Evolutionary conservation across 352 stramenopile species (phyloP).

Genomic region (Globisporangium spinosum): DNA sequence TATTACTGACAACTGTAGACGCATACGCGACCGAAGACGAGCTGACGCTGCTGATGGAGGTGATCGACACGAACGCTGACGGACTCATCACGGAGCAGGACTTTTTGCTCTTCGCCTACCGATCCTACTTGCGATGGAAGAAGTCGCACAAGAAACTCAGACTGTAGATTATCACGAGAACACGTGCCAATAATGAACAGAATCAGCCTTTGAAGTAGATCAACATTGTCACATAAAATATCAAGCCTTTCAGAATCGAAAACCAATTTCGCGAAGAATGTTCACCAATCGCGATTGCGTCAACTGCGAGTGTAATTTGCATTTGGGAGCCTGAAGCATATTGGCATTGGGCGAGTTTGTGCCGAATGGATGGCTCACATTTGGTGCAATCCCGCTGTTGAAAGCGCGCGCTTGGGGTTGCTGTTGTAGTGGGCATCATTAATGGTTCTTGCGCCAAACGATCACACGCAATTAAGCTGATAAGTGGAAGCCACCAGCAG

Average conservation of each 20-base stretch:
- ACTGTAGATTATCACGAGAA: background rate
- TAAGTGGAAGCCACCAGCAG: no score
- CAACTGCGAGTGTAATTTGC: no score
- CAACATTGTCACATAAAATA: background rate
- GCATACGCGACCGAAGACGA: constrained; percentile 83
- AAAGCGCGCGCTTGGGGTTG: no score
- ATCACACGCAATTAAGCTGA: no score
- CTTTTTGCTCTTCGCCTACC: constrained; percentile 81
- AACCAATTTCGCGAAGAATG: background rate
- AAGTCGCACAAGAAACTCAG: constrained; percentile 26
- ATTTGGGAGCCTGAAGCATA: no score
- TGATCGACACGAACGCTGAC: constrained; percentile 78
- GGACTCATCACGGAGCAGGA: constrained; percentile 74
- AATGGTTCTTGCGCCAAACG: no score
- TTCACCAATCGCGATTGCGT: background rate
- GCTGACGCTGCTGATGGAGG: constrained; percentile 69
- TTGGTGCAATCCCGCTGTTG: no score
- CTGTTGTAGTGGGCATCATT: no score
- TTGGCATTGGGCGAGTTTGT: no score
- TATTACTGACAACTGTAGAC: constrained; percentile 30
- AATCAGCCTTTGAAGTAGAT: background rate
- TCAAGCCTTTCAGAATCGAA: background rate
- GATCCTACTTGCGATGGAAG: constrained; percentile 61
- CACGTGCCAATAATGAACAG: no score
- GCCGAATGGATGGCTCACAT: no score